Base-by-base conservation (phyloP, 164 flowering plant genomes). In the Malania oleifera region DNA sequence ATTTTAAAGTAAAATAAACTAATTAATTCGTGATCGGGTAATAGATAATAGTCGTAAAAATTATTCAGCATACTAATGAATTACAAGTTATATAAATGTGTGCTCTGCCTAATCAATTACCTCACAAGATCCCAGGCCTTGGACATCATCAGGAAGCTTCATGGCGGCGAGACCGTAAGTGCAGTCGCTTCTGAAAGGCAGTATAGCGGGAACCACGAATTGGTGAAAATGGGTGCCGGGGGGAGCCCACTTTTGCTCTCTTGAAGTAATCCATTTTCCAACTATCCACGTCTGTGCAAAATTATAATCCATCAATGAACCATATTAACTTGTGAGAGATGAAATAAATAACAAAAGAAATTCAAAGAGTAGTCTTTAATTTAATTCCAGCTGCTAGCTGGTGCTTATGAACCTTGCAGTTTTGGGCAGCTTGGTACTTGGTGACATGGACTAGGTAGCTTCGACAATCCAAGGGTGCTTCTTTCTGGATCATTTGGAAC, bases 91-190 rank as follows among this genome's bases (percentile, higher is more conserved):
- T n/a, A n/a, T n/a, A n/a, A n/a, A n/a, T n/a, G n/a, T n/a, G n/a
- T n/a, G n/a, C n/a, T n/a, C n/a, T n/a, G n/a, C n/a, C n/a, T n/a
- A n/a, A 38, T 38, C 40, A 18, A 5, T 46, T 69, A 92, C 98
- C 97, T 92, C 98, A 60, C 98, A 92, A 18, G 63, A 41, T 15
- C 89, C 90, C n/a, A 89, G 78, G 0, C 96, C 98, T 66, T 84
- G 67, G 2, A 88, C 95, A 59, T 86, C 96, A 0, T 78, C 73
- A 0, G 98, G 98, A 15, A 93, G 59, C 59, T 62, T 83, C 97
- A 93, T 87, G 68, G 98, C 97, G 0, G 98, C 98, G 35, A 93
- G 83, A 29, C 95, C 91, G 44, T 90, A 93, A 7, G 84, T 87
- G 70, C 98, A 93, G 50, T 90, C 86, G 60, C 84, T 76, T 61